phyloP scores from a whole-genome alignment of 306 rosid genomes.

The Acacia melanoxylon region DNA sequence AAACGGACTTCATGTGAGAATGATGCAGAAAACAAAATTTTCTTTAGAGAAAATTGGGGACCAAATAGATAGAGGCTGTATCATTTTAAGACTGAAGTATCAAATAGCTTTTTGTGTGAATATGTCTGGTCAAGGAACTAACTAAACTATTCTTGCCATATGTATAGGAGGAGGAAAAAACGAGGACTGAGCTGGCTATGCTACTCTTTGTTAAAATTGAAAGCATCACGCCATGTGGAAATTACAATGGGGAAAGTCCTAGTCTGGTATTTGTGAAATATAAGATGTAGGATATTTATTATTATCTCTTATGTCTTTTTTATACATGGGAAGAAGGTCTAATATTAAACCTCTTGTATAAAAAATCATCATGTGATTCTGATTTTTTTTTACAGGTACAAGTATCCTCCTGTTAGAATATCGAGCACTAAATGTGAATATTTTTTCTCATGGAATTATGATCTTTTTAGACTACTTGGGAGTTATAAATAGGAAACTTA shows the following conservation, averaged over 20 bases:
- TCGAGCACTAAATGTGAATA: too few relatives aligned
- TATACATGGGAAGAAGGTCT: constrained; percentile 38
- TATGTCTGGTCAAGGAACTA: constrained; percentile 5
- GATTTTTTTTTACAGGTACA: constrained; percentile 20
- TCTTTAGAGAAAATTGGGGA: not conserved
- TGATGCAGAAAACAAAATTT: not conserved
- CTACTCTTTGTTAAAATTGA: constrained; percentile 28
- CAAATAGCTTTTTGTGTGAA: constrained; percentile 22
- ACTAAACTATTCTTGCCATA: constrained; percentile 15
- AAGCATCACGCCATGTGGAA: constrained; percentile 36
- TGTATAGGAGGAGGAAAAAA: constrained; percentile 39
- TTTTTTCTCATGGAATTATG: too few relatives aligned
- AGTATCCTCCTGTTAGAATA: too few relatives aligned
- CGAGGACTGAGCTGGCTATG: constrained; percentile 35
- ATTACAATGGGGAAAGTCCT: constrained; percentile 27
- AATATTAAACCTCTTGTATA: constrained; percentile 45
- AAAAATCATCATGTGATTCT: constrained; percentile 49
- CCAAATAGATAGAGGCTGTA: not conserved
- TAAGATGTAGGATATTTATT: constrained; percentile 34
- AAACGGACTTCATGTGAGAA: not conserved
- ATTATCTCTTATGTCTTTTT: constrained; percentile 32
- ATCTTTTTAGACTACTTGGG: not conserved
- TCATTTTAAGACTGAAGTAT: not conserved
- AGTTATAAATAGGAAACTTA: constrained; percentile 38
- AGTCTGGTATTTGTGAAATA: constrained; percentile 58